Percentiles rank a stretch among this genome's conserved stretches.
phyloP scores from a whole-genome alignment of 495 filamentous ascomycete species.

The Tuber brumale region DNA sequence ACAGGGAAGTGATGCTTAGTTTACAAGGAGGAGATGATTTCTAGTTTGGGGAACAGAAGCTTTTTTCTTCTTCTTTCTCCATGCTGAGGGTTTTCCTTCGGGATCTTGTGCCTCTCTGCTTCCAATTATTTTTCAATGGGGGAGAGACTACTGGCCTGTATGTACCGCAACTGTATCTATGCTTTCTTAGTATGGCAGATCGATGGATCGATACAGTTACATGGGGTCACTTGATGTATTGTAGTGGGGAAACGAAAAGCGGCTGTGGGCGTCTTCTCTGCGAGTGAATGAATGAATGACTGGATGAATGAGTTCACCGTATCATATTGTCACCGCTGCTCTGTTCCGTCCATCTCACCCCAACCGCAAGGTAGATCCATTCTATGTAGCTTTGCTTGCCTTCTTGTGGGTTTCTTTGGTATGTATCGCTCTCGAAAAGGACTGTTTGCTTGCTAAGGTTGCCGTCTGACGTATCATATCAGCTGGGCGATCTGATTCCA shows the following conservation, averaged over 20 bases:
- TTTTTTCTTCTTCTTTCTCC: slow-evolving; percentile 18
- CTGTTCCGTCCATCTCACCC: neutral
- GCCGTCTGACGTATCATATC: slow-evolving; percentile 37
- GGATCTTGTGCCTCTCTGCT: neutral
- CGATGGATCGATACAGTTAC: slow-evolving; percentile 14
- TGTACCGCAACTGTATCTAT: slow-evolving; percentile 27
- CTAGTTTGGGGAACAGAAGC: slow-evolving; percentile 15
- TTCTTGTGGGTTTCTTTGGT: slow-evolving; percentile 23
- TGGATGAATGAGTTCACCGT: slow-evolving; percentile 1
- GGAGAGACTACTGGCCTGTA: neutral
- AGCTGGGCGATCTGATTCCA: slow-evolving; percentile 30
- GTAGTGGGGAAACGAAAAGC: slow-evolving; percentile 8
- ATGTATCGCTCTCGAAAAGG: slow-evolving; percentile 15
- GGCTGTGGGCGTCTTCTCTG: slow-evolving; percentile 24
- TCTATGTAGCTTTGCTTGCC: slow-evolving; percentile 13
- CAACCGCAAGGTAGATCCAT: slow-evolving; percentile 2
- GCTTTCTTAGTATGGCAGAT: slow-evolving; percentile 7
- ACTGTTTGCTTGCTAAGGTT: neutral
- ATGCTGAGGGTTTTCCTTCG: slow-evolving; percentile 11
- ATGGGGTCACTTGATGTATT: slow-evolving; percentile 26
- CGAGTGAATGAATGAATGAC: slow-evolving; percentile 4
- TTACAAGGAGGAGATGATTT: neutral
- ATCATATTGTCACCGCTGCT: slow-evolving; percentile 3
- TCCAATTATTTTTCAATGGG: neutral
- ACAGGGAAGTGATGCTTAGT: neutral